Conservation (phyloP, 805 yeast genomes). For the Yamadazyma endophytica region DNA sequence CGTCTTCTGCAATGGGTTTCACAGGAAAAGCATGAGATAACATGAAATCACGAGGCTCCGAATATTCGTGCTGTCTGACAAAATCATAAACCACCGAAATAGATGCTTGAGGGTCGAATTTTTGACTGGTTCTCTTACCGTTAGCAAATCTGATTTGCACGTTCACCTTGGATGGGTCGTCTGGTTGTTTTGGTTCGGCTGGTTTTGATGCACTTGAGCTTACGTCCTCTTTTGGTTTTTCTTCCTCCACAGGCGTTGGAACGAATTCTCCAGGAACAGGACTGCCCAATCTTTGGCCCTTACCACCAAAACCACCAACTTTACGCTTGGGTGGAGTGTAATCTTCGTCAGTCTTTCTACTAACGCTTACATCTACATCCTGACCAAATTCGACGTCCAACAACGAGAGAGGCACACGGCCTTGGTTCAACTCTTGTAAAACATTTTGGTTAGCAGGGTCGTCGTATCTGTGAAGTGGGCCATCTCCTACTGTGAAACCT, state of each 20-base stretch:
- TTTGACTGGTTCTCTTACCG: slow-evolving; percentile 65
- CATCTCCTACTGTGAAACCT: slow-evolving; percentile 94
- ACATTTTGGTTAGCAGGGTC: slow-evolving; percentile 85
- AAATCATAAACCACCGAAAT: slow-evolving; percentile 65
- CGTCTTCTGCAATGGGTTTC: slow-evolving; percentile 55
- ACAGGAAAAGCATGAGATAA: slow-evolving; percentile 83
- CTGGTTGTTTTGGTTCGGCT: slow-evolving; percentile 16
- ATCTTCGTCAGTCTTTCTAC: slow-evolving; percentile 75
- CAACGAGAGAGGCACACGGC: slow-evolving; percentile 84
- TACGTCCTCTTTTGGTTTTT: slow-evolving; percentile 2
- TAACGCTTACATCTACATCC: slow-evolving; percentile 89
- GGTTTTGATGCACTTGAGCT: slow-evolving; percentile 10
- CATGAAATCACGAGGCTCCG: slow-evolving; percentile 54
- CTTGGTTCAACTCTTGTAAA: slow-evolving; percentile 75
- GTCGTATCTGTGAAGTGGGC: slow-evolving; percentile 78
- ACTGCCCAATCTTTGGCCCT: slow-evolving; percentile 84
- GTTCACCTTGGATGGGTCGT: slow-evolving; percentile 15
- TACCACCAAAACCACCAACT: slow-evolving; percentile 69
- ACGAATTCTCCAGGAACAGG: slow-evolving; percentile 72
- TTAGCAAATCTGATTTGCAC: slow-evolving; percentile 83
- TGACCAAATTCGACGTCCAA: slow-evolving; percentile 85
- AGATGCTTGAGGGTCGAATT: slow-evolving; percentile 61
- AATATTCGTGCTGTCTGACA: slow-evolving; percentile 45
- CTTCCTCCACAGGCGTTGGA: slow-evolving; percentile 27
- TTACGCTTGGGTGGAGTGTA: slow-evolving; percentile 63